Evolutionary conservation across 2,329 filamentous ascomycete genomes (phyloP), one percentile per base, ranked within the genome.

Genomic region (Alternaria tenuissima): DNA sequence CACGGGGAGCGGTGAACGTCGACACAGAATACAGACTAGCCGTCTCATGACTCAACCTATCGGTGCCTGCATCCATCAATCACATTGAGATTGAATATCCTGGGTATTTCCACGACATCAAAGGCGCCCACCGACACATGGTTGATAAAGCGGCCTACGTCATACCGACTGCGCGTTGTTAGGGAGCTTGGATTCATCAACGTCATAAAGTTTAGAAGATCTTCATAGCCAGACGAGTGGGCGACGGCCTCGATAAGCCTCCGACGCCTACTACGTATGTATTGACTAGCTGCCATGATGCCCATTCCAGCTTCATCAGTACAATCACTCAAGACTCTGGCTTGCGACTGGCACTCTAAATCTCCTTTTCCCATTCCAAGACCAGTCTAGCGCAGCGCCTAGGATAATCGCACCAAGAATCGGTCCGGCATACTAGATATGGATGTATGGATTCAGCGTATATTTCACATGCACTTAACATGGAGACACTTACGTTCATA

Each of bases 331-430:
- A 30, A 32, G 3, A 26, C 2, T 12, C 30, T 30, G n/a, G 20
- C 30, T 20, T 22, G 43, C 43, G 11, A 69, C 54, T 9, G 71
- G 72, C 7, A 74, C 62, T 36, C 59, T 54, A 28, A 75, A 75
- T 24, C 69, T 65, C 61, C 71, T 74, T 30, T 66, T 64, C 7
- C 69, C 70, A 36, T 52, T 61, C 41, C 69, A 60, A 22, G 55
- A 65, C 70, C 70, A 75, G 47, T 74, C 70, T 2, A 64, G 20
- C n/a, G 68, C 38, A 5, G 65, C 71, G 5, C 59, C 60, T 3
- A 74, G 1, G n/a, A 75, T 59, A 18, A 72, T 55, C 1, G 53
- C 67, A 1, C 56, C 65, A 4, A 69, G n/a, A 9, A 74, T 57
- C n/a, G 71, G 72, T 3, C 69, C 70, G 9, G 72, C 65, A 56